Evolutionary conservation across 352 stramenopile species (phyloP), one percentile per base, ranked within the genome.

Genomic region (Globisporangium echinulatum): DNA sequence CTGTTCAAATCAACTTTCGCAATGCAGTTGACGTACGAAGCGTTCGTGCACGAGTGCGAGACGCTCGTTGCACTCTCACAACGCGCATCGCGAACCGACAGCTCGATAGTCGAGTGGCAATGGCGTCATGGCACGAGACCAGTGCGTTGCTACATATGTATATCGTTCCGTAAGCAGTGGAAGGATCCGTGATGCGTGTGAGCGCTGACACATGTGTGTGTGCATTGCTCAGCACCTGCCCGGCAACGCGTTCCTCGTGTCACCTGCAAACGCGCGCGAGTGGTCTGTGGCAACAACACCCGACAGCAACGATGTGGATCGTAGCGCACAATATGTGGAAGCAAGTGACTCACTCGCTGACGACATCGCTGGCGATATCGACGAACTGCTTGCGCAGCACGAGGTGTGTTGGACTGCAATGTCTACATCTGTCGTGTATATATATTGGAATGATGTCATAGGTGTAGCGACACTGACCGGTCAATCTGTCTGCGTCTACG

Each of bases 191-290:
- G 25, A 33, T 33, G 25, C 25, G 25, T 33, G 25, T 33, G 25
- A 33, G 37, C 38, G 25, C n/a, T 36, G 3, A 13, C 25, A 44
- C 14, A n/a, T 55, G 50, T 51, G 10, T 36, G 10, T 43, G 51
- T 49, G 50, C 6, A 15, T 33, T 60, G 38, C 14, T 2, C 61
- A 89, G 80, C 70, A 89, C 54, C 64, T 90, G 62, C 59, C 68
- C 9, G 84, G 84, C 43, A 78, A 87, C 49, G 71, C 76, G 40
- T 94, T 77, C 42, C 72, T 94, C 8, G 77, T 89, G 1, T 91
- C 84, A 8, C 68, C 55, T 42, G 72, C 64, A 3, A 89, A 90
- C 38, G 56, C 52, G 0, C 63, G 58, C 4, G 15, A 14, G 36
- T 64, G 52, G 58, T 4, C 3, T 40, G 17, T 8, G 56, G 40